Evolutionary conservation across 2,329 filamentous ascomycete genomes (phyloP).

Genomic region (Beauveria scarabaeidicola): DNA sequence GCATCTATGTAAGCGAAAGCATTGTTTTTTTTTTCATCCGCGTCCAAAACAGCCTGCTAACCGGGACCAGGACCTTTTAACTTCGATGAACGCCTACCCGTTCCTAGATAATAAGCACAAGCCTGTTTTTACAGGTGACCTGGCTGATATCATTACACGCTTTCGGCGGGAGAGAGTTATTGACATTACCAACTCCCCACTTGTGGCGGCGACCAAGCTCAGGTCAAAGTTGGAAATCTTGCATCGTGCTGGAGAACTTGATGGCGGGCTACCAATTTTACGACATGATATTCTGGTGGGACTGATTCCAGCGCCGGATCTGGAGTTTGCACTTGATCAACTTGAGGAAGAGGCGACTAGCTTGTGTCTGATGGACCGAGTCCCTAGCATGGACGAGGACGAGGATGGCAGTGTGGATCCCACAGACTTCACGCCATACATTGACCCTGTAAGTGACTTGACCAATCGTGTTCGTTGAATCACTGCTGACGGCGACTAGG

Average conservation of each 20-base stretch:
- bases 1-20: constrained; percentile 64
- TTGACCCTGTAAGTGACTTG: constrained; percentile 63
- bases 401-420: constrained; percentile 55
- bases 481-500: constrained; percentile 33
- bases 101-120: constrained; percentile 96
- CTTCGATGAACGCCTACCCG: constrained; percentile 94
- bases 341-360: constrained; percentile 65
- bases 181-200: constrained; percentile 74
- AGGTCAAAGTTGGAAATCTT: constrained; percentile 74
- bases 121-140: constrained; percentile 78
- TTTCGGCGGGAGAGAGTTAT: constrained; percentile 71
- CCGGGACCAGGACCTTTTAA: constrained; percentile 64
- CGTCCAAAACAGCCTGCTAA: constrained; percentile 6
- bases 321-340: constrained; percentile 85
- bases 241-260: constrained; percentile 79
- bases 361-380: constrained; percentile 73
- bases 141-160: constrained; percentile 77
- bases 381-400: constrained; percentile 54
- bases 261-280: constrained; percentile 83
- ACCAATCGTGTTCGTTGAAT: neutral
- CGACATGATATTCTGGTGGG: constrained; percentile 74
- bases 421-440: constrained; percentile 82
- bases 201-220: constrained; percentile 68
- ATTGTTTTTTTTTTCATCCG: neutral
- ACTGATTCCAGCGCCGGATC: constrained; percentile 84